A percentile compares a stretch with the other conserved stretches of the same genome.
Conservation (phyloP, 805 yeast species). For the Candida gorgasii region DNA sequence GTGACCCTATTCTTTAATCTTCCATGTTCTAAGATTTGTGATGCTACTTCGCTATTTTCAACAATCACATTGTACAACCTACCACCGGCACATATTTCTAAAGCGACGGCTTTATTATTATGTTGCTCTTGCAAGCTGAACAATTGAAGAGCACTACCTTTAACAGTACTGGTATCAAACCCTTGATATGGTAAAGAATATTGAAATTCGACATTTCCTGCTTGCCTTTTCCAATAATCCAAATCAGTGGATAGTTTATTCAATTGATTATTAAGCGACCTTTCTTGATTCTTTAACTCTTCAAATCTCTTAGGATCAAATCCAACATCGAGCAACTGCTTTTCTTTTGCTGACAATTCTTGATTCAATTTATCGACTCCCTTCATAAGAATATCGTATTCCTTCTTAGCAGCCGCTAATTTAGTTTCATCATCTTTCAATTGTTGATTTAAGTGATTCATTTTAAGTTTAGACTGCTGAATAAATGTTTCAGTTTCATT, state of each 20-base stretch:
- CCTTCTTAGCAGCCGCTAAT: constrained; percentile 52
- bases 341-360: constrained; percentile 39
- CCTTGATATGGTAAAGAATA: constrained; percentile 64
- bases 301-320: constrained; percentile 50
- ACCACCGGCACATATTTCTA: constrained; percentile 94
- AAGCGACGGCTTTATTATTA: constrained; percentile 68
- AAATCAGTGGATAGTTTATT: constrained; percentile 47
- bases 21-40: constrained; percentile 77
- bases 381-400: constrained; percentile 39
- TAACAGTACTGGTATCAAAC: constrained; percentile 64
- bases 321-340: constrained; percentile 51
- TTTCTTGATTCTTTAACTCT: constrained; percentile 49
- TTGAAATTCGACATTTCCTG: constrained; percentile 74
- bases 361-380: constrained; percentile 46
- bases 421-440: constrained; percentile 49
- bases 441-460: constrained; percentile 57
- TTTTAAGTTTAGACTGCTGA: constrained; percentile 60
- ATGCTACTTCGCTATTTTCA: constrained; percentile 82
- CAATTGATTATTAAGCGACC: constrained; percentile 42
- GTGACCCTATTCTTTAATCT: constrained; percentile 80
- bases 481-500: constrained; percentile 55
- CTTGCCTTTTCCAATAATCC: constrained; percentile 58
- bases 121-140: constrained; percentile 62
- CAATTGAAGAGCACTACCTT: constrained; percentile 88
- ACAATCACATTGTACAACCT: constrained; percentile 87